Base-by-base conservation (phyloP, 257 asterid genomes). In the Cruciata laevipes region DNA sequence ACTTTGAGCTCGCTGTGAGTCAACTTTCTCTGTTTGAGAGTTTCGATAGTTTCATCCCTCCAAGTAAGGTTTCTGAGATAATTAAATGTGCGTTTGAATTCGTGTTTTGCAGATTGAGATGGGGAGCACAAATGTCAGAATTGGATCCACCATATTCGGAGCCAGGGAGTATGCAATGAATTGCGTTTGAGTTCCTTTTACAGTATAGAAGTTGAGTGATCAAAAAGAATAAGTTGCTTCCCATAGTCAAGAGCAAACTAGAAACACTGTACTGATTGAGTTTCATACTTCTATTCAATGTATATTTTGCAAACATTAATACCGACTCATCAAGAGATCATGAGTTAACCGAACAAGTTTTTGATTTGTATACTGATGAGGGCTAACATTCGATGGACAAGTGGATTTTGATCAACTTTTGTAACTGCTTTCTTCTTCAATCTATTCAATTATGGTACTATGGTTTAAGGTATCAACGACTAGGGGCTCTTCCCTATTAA, bases 121-220 rank as follows among this genome's bases (percentile, higher is more conserved):
- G 96, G 97, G 98, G 74, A 87, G 98, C 72, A 92, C 98, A 37
- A 87, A 87, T 80, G 96, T 92, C 61, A 85, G 98, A 78, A 58
- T 92, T 60, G 98, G 98, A 75, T 92, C 98, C n/a, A 92, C 98
- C 70, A 92, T 92, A 78, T 92, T 92, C 68, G 98, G 98, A 65
- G 90, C 98, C 14, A 82, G 98, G 80, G 95, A 87, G 76, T 89
- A 91, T 76, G 82, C 91, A 16, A 80, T 32, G 31, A 42, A 33
- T n/a, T 30, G 24, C 0, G 24, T 61, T 17, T 30, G 9, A 16
- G 35, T 42, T 27, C n/a, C 72, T 21, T 4, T 61, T n/a, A n/a
- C n/a, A n/a, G n/a, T n/a, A n/a, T n/a, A n/a, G n/a, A 18, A 27
- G 30, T 12, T 61, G 38, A 47, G 61, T 61, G n/a, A 42, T 47